A percentile compares a stretch with the other conserved stretches of the same genome.
phyloP scores from a whole-genome alignment of 2,329 filamentous ascomycete genomes.

The Pseudocercospora macadamiae region DNA sequence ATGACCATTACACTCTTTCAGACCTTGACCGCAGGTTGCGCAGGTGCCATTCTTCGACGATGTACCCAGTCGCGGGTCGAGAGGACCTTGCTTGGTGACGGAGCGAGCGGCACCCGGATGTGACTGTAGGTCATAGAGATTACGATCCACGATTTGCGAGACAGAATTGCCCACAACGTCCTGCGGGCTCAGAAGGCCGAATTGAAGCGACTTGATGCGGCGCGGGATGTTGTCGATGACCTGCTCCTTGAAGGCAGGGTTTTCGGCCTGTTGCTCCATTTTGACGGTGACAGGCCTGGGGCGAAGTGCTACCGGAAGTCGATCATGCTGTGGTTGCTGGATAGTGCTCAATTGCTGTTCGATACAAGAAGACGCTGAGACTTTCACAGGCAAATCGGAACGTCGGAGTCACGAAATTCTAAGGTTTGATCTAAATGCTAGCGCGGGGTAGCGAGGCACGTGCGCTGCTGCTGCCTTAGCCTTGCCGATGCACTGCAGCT shows the following conservation, averaged over 20 bases:
- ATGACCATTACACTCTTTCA: constrained; percentile 89
- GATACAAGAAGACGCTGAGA: not conserved
- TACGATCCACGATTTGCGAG: constrained; percentile 89
- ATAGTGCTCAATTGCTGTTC: not conserved
- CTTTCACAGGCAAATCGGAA: not conserved
- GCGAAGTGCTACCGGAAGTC: constrained; percentile 18
- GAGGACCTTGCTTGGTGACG: constrained; percentile 78
- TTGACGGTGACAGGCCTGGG: constrained; percentile 14
- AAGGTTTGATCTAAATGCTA: not conserved
- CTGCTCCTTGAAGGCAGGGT: constrained; percentile 69
- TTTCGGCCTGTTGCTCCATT: constrained; percentile 25
- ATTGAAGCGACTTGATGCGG: constrained; percentile 89
- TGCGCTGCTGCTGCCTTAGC: not conserved
- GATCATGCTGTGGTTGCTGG: constrained; percentile 10
- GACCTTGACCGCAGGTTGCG: constrained; percentile 77
- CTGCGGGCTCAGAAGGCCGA: constrained; percentile 83
- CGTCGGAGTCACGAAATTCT: not conserved
- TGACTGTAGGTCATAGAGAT: constrained; percentile 82
- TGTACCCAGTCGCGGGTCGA: constrained; percentile 85
- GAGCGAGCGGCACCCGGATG: constrained; percentile 60
- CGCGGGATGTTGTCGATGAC: constrained; percentile 87
- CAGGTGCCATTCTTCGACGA: constrained; percentile 82
- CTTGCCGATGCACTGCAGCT: not conserved
- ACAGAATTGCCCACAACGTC: constrained; percentile 96
- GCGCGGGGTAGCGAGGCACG: not conserved